Conservation (phyloP, 2,329 filamentous ascomycete species). For the Onygenales sp. region DNA sequence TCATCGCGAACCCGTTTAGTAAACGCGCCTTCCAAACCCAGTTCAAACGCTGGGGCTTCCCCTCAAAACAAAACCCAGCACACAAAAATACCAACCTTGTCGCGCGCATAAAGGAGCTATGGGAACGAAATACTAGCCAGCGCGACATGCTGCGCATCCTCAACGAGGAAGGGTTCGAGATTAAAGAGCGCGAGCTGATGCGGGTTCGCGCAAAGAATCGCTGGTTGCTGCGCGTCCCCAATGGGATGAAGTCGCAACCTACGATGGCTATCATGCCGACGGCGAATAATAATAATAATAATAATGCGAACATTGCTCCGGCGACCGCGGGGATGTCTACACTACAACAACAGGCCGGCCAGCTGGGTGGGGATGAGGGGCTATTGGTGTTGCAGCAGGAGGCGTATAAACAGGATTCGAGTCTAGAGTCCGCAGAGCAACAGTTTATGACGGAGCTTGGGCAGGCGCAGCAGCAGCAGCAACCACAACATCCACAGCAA, state of each 20-base stretch:
- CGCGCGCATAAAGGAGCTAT: constrained; percentile 63
- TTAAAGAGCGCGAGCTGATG: constrained; percentile 62
- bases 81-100: constrained; percentile 61
- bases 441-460: neutral
- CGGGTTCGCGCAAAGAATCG: constrained; percentile 60
- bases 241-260: constrained; percentile 43
- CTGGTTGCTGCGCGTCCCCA: constrained; percentile 55
- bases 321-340: neutral
- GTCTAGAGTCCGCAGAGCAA: constrained; percentile 17
- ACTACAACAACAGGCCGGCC: constrained; percentile 3
- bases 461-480: constrained; percentile 4
- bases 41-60: constrained; percentile 71
- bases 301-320: neutral
- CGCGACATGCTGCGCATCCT: constrained; percentile 64
- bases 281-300: neutral
- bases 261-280: constrained; percentile 15
- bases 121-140: constrained; percentile 64
- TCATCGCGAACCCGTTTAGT: constrained; percentile 32
- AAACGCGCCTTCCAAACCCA: constrained; percentile 69
- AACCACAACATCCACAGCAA: constrained; percentile 17
- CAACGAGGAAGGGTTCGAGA: constrained; percentile 61
- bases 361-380: constrained; percentile 28
- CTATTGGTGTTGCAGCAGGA: constrained; percentile 31
- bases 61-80: constrained; percentile 61
- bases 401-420: constrained; percentile 24